Conservation (phyloP, 2,329 filamentous ascomycete genomes). For the Dactylellina cionopaga region DNA sequence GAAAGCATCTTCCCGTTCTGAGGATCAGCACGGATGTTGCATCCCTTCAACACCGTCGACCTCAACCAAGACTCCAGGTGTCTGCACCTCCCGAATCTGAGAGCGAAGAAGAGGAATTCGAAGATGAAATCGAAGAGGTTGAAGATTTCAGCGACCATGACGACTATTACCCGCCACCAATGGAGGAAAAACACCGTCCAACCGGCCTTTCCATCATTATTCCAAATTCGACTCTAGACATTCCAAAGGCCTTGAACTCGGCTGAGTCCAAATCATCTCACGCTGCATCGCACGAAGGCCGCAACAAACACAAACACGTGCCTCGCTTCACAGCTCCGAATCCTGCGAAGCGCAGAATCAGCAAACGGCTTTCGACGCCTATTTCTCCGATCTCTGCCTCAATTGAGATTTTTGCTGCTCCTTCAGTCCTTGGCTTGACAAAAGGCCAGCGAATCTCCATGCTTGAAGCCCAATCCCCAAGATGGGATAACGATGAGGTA, state of each 20-base stretch:
- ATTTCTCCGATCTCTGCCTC: conserved; percentile 43
- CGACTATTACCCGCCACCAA: conserved; percentile 21
- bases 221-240: conserved; percentile 31
- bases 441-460: conserved; percentile 40
- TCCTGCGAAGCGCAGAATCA: conserved; percentile 41
- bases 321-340: conserved; percentile 43
- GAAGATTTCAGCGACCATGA: conserved; percentile 50
- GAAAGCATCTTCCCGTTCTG: conserved; percentile 32
- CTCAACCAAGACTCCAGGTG: conserved; percentile 24
- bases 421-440: conserved; percentile 38
- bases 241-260: conserved; percentile 39
- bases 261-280: conserved; percentile 39
- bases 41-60: conserved; percentile 26
- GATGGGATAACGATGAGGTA: conserved; percentile 45
- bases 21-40: conserved; percentile 50
- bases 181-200: conserved; percentile 48
- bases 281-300: conserved; percentile 25
- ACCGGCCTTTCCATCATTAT: conserved; percentile 49
- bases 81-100: conserved; percentile 37
- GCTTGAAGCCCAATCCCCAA: conserved; percentile 45
- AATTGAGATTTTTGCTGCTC: conserved; percentile 51
- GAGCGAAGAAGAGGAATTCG: conserved; percentile 15
- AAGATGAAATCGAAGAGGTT: conserved; percentile 46
- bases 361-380: conserved; percentile 48
- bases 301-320: conserved; percentile 30